Base-by-base conservation (phyloP, 2,329 filamentous ascomycete genomes). In the Colletotrichum cereale region DNA sequence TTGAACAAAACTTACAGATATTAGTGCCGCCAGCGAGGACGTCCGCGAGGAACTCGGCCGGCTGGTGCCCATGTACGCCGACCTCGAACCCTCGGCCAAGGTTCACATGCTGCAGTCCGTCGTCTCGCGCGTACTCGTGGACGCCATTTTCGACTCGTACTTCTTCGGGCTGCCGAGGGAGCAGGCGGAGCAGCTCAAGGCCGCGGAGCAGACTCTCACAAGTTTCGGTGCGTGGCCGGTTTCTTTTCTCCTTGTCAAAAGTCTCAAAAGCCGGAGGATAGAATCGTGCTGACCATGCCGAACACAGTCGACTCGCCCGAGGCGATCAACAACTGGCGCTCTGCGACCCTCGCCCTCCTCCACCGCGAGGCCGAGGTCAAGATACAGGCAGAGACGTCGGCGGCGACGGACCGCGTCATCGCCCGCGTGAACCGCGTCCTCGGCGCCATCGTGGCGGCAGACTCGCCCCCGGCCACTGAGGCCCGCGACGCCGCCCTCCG, bases 311-410 rank as follows among this genome's bases (percentile, higher is more conserved):
- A 82, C 60, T 84, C 87, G 6, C 81, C 83, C 56, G 86, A 88
- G 73, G 82, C 86, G 38, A 84, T 90, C 73, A 92, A 91, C 77
- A 87, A 90, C 76, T 92, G 90, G 90, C 88, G 91, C 48, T 88
- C 90, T 7, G 84, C 85, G n/a, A 92, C 90, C 2, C 84, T 92
- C 50, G 84, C 87, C 34, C 83, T 90, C 53, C 79, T 92, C 62
- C 85, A 85, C 65, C 88, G 88, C 75, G 87, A 88, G 71, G 83
- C 86, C 7, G 78, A 81, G 21, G 76, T 82, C 42, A 84, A 82
- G 67, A 82, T 90, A 42, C 81, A 85, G 62, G 75, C 79, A 18
- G 82, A 86, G 75, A 89, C 87, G 4, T 73, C 79, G 26, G 74
- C 76, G 31, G 76, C 86, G 40, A 81, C 82, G 21, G 83, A 86